Conservation (phyloP, 345 rosid species). For the Populus deltoides region DNA sequence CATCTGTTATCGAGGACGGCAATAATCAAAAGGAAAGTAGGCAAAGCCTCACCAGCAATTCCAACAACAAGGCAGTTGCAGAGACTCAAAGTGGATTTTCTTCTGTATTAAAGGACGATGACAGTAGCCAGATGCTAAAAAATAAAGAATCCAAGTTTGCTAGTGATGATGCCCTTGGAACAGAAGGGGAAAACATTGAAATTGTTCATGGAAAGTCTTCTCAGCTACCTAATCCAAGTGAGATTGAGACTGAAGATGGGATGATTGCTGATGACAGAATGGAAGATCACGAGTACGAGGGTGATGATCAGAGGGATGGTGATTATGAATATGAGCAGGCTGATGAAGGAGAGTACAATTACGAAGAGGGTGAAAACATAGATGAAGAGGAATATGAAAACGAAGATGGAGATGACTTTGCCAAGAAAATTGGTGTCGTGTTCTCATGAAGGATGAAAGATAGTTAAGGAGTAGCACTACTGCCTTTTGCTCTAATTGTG, state of each 20-base stretch:
- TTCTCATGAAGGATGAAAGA: constrained; percentile 33
- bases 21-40: constrained; percentile 18
- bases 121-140: background rate
- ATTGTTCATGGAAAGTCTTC: constrained; percentile 27
- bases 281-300: constrained; percentile 53
- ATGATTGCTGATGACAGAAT: constrained; percentile 36
- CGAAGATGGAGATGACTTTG: constrained; percentile 60
- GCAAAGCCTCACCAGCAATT: constrained; percentile 6
- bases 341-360: constrained; percentile 63
- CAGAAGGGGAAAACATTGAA: constrained; percentile 35
- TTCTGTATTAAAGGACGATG: constrained; percentile 26
- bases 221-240: constrained; percentile 23
- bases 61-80: background rate
- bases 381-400: constrained; percentile 51
- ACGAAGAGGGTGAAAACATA: constrained; percentile 65
- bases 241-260: constrained; percentile 39
- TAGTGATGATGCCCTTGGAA: constrained; percentile 2
- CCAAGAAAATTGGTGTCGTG: constrained; percentile 61
- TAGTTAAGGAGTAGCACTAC: background rate
- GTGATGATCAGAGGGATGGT: constrained; percentile 46
- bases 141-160: constrained; percentile 29
- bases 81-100: constrained; percentile 4
- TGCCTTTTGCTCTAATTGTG: background rate
- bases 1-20: constrained; percentile 16
- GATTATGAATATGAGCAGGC: constrained; percentile 31